Evolutionary conservation across 2,329 filamentous ascomycete species (phyloP).

Genomic region (Cadophora sp.): DNA sequence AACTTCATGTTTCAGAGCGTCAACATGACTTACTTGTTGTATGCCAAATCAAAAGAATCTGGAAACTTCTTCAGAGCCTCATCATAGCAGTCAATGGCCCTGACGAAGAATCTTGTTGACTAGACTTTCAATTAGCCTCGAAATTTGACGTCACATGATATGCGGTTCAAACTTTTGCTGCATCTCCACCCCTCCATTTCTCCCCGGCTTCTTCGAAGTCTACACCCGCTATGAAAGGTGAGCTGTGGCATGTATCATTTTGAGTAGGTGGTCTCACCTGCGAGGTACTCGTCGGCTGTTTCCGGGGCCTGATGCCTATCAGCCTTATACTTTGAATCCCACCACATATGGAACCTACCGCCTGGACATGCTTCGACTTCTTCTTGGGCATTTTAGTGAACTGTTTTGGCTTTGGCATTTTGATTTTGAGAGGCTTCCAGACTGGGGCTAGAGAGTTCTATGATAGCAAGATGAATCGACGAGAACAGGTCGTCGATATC

Average conservation of each 20-base stretch:
- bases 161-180: slow-evolving; percentile 55
- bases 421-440: slow-evolving; percentile 6
- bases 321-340: slow-evolving; percentile 11
- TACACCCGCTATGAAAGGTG: slow-evolving; percentile 59
- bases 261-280: slow-evolving; percentile 49
- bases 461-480: no score
- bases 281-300: slow-evolving; percentile 72
- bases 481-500: no score
- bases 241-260: slow-evolving; percentile 18
- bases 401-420: slow-evolving; percentile 43
- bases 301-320: slow-evolving; percentile 54
- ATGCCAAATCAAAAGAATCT: slow-evolving; percentile 71
- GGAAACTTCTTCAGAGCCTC: slow-evolving; percentile 67
- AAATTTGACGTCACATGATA: slow-evolving; percentile 17
- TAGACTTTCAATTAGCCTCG: slow-evolving; percentile 24
- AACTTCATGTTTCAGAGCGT: slow-evolving; percentile 3
- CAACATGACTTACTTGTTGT: slow-evolving; percentile 67
- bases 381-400: slow-evolving; percentile 51
- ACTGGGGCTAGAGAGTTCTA: not conserved
- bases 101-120: slow-evolving; percentile 59
- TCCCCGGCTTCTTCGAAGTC: slow-evolving; percentile 74
- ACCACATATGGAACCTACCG: slow-evolving; percentile 30
- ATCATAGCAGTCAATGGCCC: slow-evolving; percentile 71
- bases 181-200: slow-evolving; percentile 77
- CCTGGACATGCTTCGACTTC: slow-evolving; percentile 40